phyloP scores from a whole-genome alignment of 1,284 basidiomycete species.

The Ceratobasidium papillatum region DNA sequence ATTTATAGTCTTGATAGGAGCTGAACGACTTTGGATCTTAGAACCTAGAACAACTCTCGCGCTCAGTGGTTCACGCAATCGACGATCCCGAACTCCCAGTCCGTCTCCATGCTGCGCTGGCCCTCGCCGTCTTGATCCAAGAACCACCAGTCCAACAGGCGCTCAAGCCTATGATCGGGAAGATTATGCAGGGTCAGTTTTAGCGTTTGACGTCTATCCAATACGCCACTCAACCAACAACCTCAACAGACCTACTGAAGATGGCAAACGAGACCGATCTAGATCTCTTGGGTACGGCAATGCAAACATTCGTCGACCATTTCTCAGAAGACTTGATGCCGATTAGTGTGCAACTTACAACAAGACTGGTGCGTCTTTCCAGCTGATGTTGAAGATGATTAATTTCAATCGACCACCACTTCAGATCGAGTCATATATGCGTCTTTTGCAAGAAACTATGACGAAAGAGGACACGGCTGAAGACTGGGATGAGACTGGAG shows the following conservation, averaged over 20 bases:
- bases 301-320: slow-evolving; percentile 86
- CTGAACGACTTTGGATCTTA: slow-evolving; percentile 48
- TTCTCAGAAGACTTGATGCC: slow-evolving; percentile 88
- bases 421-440: slow-evolving; percentile 83
- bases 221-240: not conserved
- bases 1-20: not conserved
- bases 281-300: slow-evolving; percentile 82
- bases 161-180: slow-evolving; percentile 81
- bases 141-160: slow-evolving; percentile 66
- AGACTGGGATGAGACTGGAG: slow-evolving; percentile 71
- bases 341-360: slow-evolving; percentile 83
- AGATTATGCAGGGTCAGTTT: slow-evolving; percentile 81
- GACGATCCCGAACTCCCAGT: slow-evolving; percentile 85
- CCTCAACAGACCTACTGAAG: slow-evolving; percentile 74
- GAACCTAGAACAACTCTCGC: slow-evolving; percentile 71
- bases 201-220: not conserved
- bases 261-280: slow-evolving; percentile 90
- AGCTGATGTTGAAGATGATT: not conserved
- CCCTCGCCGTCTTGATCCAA: slow-evolving; percentile 77
- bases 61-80: slow-evolving; percentile 66
- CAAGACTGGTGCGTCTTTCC: slow-evolving; percentile 68
- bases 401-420: not conserved
- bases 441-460: slow-evolving; percentile 73
- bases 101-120: slow-evolving; percentile 82
- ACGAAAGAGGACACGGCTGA: slow-evolving; percentile 58